A percentile compares a stretch with the other conserved stretches of the same genome.
Conservation (phyloP, 768 basidiomycete species). For the Mycena epipterygia region DNA sequence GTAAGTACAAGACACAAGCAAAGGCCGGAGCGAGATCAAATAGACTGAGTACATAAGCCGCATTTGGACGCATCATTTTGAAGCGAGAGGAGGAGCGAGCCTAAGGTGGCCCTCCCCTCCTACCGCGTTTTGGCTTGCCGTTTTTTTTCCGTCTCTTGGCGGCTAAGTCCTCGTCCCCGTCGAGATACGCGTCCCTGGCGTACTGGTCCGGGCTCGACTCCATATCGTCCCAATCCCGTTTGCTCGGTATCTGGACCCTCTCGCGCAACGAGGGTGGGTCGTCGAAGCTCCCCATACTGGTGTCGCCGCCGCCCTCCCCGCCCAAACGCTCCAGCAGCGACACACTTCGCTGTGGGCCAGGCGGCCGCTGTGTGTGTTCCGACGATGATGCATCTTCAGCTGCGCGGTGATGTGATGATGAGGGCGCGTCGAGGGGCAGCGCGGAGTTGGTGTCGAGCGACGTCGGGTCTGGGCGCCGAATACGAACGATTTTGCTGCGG, state of each 20-base stretch:
- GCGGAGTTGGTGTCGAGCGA: conserved; percentile 19
- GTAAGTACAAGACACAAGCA: conserved; percentile 13
- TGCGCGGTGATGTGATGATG: conserved; percentile 3
- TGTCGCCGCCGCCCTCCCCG: not conserved
- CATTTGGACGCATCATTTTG: conserved; percentile 15
- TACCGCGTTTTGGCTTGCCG: conserved; percentile 25
- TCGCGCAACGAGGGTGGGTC: conserved; percentile 28
- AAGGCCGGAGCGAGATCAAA: conserved; percentile 14
- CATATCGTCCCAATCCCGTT: conserved; percentile 29
- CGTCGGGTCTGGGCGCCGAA: conserved; percentile 15
- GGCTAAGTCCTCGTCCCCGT: conserved; percentile 23
- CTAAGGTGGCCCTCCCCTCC: conserved; percentile 16
- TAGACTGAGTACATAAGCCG: conserved; percentile 11
- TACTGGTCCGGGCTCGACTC: conserved; percentile 19
- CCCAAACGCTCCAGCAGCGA: conserved; percentile 25
- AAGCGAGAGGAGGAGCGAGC: not conserved
- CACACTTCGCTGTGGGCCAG: conserved; percentile 13
- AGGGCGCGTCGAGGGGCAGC: conserved; percentile 21
- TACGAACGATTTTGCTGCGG: conserved; percentile 10
- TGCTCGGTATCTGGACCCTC: conserved; percentile 32
- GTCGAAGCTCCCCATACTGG: conserved; percentile 6
- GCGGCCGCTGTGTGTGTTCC: conserved; percentile 18
- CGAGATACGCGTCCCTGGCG: conserved; percentile 16
- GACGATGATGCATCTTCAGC: conserved; percentile 1
- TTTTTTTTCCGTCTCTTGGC: conserved; percentile 28